Conservation (phyloP, 2,329 filamentous ascomycete genomes). For the Colletotrichum euphorbiae region DNA sequence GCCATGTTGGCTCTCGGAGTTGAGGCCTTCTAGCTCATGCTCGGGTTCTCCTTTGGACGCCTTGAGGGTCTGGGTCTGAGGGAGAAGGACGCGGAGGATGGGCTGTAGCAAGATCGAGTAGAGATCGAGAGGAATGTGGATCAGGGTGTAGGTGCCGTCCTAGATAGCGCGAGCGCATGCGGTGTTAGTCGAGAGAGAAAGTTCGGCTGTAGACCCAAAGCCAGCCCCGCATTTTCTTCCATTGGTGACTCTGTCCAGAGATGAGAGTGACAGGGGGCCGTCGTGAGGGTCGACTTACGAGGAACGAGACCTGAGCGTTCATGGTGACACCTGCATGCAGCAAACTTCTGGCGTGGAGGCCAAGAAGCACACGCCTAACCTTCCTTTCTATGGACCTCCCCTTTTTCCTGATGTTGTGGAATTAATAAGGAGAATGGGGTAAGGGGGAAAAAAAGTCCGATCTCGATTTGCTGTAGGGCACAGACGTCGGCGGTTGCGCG, state of each 20-base stretch:
- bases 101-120: constrained; percentile 85
- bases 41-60: constrained; percentile 51
- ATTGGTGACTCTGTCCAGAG: constrained; percentile 22
- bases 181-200: constrained; percentile 19
- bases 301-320: constrained; percentile 69
- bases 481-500: constrained; percentile 16
- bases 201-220: constrained; percentile 6
- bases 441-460: not conserved
- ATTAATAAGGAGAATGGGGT: not conserved
- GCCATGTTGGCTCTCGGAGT: constrained; percentile 70
- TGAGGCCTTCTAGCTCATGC: constrained; percentile 59
- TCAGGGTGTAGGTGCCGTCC: constrained; percentile 88
- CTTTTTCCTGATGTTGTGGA: not conserved
- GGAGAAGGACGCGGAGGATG: constrained; percentile 86
- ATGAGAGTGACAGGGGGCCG: constrained; percentile 3
- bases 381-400: not conserved
- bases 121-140: constrained; percentile 87
- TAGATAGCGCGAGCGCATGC: constrained; percentile 50
- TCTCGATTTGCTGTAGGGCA: constrained; percentile 24
- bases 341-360: constrained; percentile 4
- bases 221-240: constrained; percentile 29
- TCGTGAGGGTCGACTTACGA: constrained; percentile 56
- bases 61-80: constrained; percentile 62
- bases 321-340: constrained; percentile 50
- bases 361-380: constrained; percentile 13